Base-by-base conservation (phyloP, 768 basidiomycete genomes). In the Cyclocybe cylindracea region DNA sequence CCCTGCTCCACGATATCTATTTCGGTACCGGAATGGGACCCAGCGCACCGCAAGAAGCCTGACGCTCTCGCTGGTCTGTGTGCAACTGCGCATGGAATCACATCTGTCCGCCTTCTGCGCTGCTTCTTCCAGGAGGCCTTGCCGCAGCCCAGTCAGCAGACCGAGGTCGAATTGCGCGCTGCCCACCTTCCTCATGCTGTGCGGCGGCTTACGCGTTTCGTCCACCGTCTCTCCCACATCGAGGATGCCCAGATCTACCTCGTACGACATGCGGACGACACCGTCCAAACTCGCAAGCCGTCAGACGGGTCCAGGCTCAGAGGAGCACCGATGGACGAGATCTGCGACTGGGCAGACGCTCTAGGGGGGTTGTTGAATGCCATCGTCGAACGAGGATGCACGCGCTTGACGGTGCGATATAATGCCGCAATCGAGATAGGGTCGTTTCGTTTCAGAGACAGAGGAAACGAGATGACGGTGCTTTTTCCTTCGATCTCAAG, bases 41-140 rank as follows among this genome's bases (percentile, higher is more conserved):
- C 29, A 6, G 13, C 18, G 18, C 5, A 43, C 11, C 18, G 18
- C n/a, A 14, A 6, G 29, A 13, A 45, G 0, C 57, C 61, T n/a
- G 55, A 63, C 18, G 47, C 50, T 7, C 46, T 63, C 14, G 51
- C 51, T 16, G 62, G 55, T 7, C 42, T 63, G 36, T 18, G 8
- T 18, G 52, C 38, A n/a, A 31, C 49, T 11, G 34, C 55, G 7
- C 42, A 48, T 4, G 10, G 47, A 18, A 32, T 63, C 10, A 53
- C 51, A 6, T 41, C 34, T 18, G 39, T 63, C 16, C 36, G 58
- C 31, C 51, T 51, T n/a, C 48, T 63, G 7, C 42, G 51, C 14
- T 61, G 57, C 45, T 63, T 57, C 41, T 63, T 63, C 45, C 62
- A 63, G 39, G 62, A 61, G 14, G 52, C 62, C 18, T 40, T 45